Percentiles rank a stretch among this genome's conserved stretches.
Conservation (phyloP, 306 rosid genomes). For the Quillaja saponaria region DNA sequence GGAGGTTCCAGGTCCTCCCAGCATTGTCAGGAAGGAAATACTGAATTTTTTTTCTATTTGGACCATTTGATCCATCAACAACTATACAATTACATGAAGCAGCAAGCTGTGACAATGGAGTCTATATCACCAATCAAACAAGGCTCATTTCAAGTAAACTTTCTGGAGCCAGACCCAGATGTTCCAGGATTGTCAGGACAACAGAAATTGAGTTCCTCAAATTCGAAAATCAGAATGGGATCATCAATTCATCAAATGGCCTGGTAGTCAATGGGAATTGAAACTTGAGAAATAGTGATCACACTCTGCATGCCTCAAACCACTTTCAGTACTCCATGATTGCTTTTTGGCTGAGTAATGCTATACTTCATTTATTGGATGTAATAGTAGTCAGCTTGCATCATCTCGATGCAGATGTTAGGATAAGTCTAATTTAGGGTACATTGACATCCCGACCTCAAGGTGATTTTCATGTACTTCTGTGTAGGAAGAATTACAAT, state of each 20-base stretch:
- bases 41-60: constrained; percentile 68
- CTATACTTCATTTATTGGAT: constrained; percentile 28
- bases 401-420: constrained; percentile 48
- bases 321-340: constrained; percentile 25
- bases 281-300: constrained; percentile 18
- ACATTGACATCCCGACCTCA: constrained; percentile 25
- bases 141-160: constrained; percentile 73
- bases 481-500: constrained; percentile 14
- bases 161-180: constrained; percentile 74
- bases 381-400: constrained; percentile 45
- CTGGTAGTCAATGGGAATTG: constrained; percentile 42
- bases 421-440: constrained; percentile 32
- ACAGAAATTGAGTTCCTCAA: constrained; percentile 72
- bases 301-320: constrained; percentile 3
- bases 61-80: constrained; percentile 78
- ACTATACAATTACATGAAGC: constrained; percentile 57
- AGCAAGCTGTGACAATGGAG: constrained; percentile 50
- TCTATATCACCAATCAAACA: constrained; percentile 52
- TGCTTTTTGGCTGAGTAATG: constrained; percentile 21
- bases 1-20: constrained; percentile 70
- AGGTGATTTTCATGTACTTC: constrained; percentile 32
- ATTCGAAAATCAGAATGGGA: constrained; percentile 58
- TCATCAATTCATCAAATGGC: constrained; percentile 48
- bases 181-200: constrained; percentile 59
- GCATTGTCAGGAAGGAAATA: constrained; percentile 35